phyloP scores from a whole-genome alignment of 495 filamentous ascomycete species.

The Lasiosphaeria hispida region DNA sequence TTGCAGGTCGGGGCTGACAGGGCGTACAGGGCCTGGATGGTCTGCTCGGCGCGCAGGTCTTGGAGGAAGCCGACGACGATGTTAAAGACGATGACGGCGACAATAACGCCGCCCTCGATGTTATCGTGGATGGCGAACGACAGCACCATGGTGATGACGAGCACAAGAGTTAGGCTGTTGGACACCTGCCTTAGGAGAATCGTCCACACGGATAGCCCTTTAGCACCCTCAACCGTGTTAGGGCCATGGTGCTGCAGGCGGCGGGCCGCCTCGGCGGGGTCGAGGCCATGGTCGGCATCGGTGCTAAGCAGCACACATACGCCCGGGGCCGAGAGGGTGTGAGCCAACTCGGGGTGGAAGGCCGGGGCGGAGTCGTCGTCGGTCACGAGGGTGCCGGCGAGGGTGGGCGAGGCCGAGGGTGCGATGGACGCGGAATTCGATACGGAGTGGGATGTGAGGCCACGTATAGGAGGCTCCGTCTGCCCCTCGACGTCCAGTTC shows the following conservation, averaged over 20 bases:
- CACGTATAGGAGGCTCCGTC: conserved; percentile 52
- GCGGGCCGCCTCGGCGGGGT: conserved; percentile 37
- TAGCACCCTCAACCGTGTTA: conserved; percentile 52
- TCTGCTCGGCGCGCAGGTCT: conserved; percentile 84
- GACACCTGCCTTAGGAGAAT: conserved; percentile 56
- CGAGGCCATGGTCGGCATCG: conserved; percentile 39
- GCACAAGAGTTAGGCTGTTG: conserved; percentile 48
- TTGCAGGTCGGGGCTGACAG: conserved; percentile 77
- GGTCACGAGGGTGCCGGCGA: conserved; percentile 25
- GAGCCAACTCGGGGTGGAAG: conserved; percentile 24
- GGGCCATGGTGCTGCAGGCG: conserved; percentile 48
- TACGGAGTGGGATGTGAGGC: conserved; percentile 34
- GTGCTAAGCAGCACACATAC: conserved; percentile 26
- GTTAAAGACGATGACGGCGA: conserved; percentile 80
- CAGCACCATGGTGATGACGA: conserved; percentile 79
- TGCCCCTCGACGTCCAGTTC: conserved; percentile 47
- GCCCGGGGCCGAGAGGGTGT: conserved; percentile 28
- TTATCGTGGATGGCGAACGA: conserved; percentile 77
- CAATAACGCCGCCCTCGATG: conserved; percentile 81
- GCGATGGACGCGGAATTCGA: conserved; percentile 18
- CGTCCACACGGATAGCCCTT: conserved; percentile 52
- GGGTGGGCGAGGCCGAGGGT: conserved; percentile 23
- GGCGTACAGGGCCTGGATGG: conserved; percentile 74
- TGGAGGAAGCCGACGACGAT: conserved; percentile 70
- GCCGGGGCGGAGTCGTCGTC: conserved; percentile 10